A percentile compares a stretch with the other conserved stretches of the same genome.
These are phyloP conservation scores for Schizophyllum amplum DNA, from an alignment of 1,284 basidiomycete genomes.

Conservation along the genomic window DNA sequence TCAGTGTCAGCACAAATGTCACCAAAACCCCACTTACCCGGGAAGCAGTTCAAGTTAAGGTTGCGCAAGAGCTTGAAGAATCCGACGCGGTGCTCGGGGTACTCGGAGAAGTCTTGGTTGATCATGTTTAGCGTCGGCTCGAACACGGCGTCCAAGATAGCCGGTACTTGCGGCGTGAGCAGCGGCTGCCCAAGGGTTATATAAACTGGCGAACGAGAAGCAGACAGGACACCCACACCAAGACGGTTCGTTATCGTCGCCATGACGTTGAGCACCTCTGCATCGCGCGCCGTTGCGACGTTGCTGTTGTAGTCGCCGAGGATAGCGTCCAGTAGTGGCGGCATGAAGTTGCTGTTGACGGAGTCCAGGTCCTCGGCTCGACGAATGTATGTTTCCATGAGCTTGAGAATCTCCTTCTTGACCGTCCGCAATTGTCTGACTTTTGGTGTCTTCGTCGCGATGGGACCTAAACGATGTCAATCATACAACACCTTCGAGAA, in stretches of 20 bases:
- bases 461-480: conserved; percentile 48
- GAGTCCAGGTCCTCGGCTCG: conserved; percentile 94
- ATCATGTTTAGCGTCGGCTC: conserved; percentile 99
- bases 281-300: conserved; percentile 89
- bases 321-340: conserved; percentile 93
- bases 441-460: conserved; percentile 98
- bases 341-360: conserved; percentile 90
- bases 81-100: conserved; percentile 94
- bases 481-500: conserved; percentile 2
- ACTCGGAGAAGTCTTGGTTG: conserved; percentile 98
- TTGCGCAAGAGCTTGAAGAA: conserved; percentile 96
- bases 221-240: conserved; percentile 49
- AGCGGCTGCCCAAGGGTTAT: conserved; percentile 41
- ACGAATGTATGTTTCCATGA: conserved; percentile 97
- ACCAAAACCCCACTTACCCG: conserved; percentile 40
- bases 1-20: conserved; percentile 6
- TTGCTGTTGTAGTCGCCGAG: conserved; percentile 96
- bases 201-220: conserved; percentile 5
- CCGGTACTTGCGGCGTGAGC: conserved; percentile 92
- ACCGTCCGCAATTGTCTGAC: conserved; percentile 92
- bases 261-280: conserved; percentile 97
- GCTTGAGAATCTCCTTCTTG: conserved; percentile 96
- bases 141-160: conserved; percentile 95
- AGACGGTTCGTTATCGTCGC: conserved; percentile 90
- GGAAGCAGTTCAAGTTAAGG: conserved; percentile 95